Evolutionary conservation across 441 rosid genomes (phyloP), one percentile per base, ranked within the genome.

Genomic region (Manihot esculenta): DNA sequence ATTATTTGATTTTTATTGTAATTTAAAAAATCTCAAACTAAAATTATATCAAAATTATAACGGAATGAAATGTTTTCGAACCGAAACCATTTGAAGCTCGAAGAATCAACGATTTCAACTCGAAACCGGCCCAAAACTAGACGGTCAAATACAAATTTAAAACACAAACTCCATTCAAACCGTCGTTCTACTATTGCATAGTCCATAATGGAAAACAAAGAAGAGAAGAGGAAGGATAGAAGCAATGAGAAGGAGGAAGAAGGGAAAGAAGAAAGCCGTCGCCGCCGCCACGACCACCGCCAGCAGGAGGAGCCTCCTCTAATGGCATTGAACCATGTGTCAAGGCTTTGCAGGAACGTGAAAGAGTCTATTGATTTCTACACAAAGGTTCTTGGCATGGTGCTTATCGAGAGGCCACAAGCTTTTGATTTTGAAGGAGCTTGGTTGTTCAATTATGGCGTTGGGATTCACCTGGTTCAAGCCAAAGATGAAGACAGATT

Each of bases 361-460:
- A 53, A 83, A 42, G 69, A 82, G 12, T 89, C 95, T 0, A 57
- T 68, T 0, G 82, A 87, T 60, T 91, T 89, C 76, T 88, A 91
- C 71, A 81, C 83, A 4, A 83, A 84, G 41, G 87, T 88, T 64
- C 82, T 89, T 3, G 92, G 93, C 3, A 84, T 88, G 72, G 89
- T 83, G 35, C 64, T 73, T 77, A 82, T 76, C 5, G 82, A 91
- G 66, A 78, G 92, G 17, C 91, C 92, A 0, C 74, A 66, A 1
- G 74, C 88, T 6, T 72, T 89, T 0, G 74, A 89, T 24, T 91
- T 84, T 65, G 70, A 83, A 0, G 92, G 90, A 0, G 89, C 92
- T 0, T 88, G 93, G 95, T 61, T 89, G 47, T 88, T 84, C 78
- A 88, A 89, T 73, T 91, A 89, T 74, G 93, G 95, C 0, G 69